phyloP scores from a whole-genome alignment of 345 rosid genomes.

The Citrus glauca region DNA sequence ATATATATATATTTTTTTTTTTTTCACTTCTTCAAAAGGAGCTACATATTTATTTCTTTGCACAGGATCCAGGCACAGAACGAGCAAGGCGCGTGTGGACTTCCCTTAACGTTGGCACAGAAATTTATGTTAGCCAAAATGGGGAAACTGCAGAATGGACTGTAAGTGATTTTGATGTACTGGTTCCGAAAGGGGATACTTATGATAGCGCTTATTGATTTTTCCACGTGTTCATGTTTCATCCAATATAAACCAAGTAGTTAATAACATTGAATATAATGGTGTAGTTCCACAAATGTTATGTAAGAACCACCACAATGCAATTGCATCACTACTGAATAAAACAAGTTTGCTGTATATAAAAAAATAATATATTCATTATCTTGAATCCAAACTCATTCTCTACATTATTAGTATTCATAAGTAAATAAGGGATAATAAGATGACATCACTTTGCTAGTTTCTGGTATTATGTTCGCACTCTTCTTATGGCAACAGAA shows the following conservation, averaged over 20 bases:
- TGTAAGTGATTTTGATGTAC: conserved; percentile 46
- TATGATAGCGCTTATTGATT: conserved; percentile 2
- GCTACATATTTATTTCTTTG: not conserved
- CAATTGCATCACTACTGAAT: not conserved
- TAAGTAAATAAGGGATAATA: no score
- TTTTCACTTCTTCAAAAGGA: not conserved
- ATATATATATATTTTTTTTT: not conserved
- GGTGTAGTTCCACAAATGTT: not conserved
- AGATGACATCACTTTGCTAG: no score
- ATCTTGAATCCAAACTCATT: not conserved
- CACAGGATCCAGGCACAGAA: conserved; percentile 47
- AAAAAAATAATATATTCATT: not conserved
- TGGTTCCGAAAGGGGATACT: conserved; percentile 27
- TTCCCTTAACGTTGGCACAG: conserved; percentile 48
- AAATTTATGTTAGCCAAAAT: conserved; percentile 38
- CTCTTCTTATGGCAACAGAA: no score
- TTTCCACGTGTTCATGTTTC: not conserved
- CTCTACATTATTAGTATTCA: not conserved
- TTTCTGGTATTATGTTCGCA: no score
- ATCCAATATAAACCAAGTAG: not conserved
- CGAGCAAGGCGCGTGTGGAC: conserved; percentile 42
- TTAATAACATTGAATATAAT: not conserved
- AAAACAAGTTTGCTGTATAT: not conserved
- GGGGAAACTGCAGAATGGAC: conserved; percentile 46
- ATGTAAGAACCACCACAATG: not conserved